phyloP scores from a whole-genome alignment of 163 green algal species.

The Chlamydomonas reinhardtii region DNA sequence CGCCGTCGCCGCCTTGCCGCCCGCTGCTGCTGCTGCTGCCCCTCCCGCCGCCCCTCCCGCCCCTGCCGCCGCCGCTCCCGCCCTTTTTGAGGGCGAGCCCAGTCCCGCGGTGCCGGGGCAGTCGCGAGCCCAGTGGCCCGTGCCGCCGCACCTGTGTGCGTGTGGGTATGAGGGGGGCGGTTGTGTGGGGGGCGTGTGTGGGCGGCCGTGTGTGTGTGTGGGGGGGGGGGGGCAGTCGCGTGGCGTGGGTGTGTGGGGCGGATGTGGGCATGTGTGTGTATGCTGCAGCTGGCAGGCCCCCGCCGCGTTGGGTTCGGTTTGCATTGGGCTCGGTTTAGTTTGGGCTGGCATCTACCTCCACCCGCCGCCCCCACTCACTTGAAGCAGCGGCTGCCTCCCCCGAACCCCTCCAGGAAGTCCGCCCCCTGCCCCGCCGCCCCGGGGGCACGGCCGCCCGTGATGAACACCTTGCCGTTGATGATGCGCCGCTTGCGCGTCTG shows the following conservation, averaged over 20 bases:
- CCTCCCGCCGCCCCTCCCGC: background rate
- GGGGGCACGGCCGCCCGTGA: constrained; percentile 46
- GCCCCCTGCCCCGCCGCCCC: constrained; percentile 65
- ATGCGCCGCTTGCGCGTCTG: constrained; percentile 43
- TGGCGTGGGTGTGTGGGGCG: too few relatives aligned
- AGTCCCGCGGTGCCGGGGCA: constrained; percentile 50
- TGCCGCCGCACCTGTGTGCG: constrained; percentile 50
- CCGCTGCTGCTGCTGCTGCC: background rate
- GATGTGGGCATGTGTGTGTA: too few relatives aligned
- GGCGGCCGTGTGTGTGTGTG: too few relatives aligned
- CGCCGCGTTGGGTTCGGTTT: too few relatives aligned
- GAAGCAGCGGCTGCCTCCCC: constrained; percentile 64
- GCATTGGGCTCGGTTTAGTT: too few relatives aligned
- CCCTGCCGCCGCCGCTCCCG: background rate
- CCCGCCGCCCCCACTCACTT: constrained; percentile 7
- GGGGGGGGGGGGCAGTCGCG: too few relatives aligned
- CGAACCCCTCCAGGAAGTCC: constrained; percentile 73
- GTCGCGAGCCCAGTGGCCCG: constrained; percentile 63
- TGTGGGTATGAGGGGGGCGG: too few relatives aligned
- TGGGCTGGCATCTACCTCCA: too few relatives aligned
- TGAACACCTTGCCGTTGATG: constrained; percentile 57
- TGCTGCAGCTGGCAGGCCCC: too few relatives aligned
- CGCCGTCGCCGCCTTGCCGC: background rate
- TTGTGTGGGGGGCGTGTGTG: too few relatives aligned
- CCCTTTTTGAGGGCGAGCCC: background rate